Evolutionary conservation across 495 filamentous ascomycete genomes (phyloP).

Genomic region (Penicillium ucsense): DNA sequence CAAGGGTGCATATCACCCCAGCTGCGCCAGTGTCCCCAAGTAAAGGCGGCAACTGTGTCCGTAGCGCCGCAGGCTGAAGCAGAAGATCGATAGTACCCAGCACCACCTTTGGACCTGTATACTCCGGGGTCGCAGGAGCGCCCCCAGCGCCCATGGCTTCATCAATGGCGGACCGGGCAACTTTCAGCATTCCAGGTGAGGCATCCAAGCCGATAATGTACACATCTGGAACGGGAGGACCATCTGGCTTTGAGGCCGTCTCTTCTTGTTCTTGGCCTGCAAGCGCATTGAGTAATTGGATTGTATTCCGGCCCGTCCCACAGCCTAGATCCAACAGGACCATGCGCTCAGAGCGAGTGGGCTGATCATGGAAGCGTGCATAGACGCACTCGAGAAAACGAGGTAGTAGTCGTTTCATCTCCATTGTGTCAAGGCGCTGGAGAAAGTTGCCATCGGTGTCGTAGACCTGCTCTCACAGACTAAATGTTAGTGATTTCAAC

Average conservation of each 20-base stretch:
- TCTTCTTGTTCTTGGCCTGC: slow-evolving; percentile 2
- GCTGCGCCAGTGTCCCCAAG: slow-evolving; percentile 18
- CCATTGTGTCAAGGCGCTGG: slow-evolving; percentile 55
- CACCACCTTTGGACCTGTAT: not conserved
- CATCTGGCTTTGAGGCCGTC: not conserved
- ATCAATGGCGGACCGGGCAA: slow-evolving; percentile 31
- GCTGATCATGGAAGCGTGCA: slow-evolving; percentile 5
- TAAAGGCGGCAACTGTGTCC: slow-evolving; percentile 5
- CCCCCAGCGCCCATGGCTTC: no score
- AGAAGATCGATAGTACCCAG: slow-evolving; percentile 23
- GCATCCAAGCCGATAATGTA: slow-evolving; percentile 41
- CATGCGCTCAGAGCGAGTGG: slow-evolving; percentile 31
- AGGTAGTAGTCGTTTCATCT: slow-evolving; percentile 47
- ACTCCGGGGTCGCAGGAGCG: not conserved
- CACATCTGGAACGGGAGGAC: slow-evolving; percentile 2
- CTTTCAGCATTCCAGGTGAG: slow-evolving; percentile 44
- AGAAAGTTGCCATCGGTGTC: slow-evolving; percentile 68
- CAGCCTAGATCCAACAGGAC: slow-evolving; percentile 47
- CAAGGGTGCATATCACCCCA: slow-evolving; percentile 54
- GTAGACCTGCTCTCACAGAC: slow-evolving; percentile 36
- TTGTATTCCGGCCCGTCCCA: slow-evolving; percentile 61
- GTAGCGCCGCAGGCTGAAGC: slow-evolving; percentile 12
- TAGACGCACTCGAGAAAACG: slow-evolving; percentile 33
- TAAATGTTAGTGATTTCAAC: not conserved
- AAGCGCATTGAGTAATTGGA: slow-evolving; percentile 35